phyloP scores from a whole-genome alignment of 2,329 filamentous ascomycete species.

The Fusarium marasasianum region DNA sequence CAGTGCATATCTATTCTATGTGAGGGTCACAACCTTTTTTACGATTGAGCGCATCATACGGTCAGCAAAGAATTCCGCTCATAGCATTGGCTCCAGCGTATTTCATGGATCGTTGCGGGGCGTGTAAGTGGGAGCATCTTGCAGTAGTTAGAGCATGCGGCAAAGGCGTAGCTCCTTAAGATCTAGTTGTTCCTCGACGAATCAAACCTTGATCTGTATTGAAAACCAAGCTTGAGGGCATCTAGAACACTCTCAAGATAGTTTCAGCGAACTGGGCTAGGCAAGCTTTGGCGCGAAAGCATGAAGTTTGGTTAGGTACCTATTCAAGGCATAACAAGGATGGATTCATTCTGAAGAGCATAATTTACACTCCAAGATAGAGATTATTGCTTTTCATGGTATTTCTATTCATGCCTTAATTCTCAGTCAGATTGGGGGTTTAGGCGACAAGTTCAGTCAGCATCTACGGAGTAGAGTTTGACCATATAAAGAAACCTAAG shows the following conservation, averaged over 20 bases:
- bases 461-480: neutral
- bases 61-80: constrained; percentile 23
- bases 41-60: neutral
- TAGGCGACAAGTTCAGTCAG: neutral
- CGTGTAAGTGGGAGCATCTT: neutral
- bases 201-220: neutral
- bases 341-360: neutral
- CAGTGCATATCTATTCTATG: neutral
- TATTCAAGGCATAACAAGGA: neutral
- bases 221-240: neutral
- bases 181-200: neutral
- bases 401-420: neutral
- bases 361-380: neutral
- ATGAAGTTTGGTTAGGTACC: neutral
- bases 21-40: neutral
- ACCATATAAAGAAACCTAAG: neutral
- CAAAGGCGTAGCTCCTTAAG: neutral
- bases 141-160: neutral
- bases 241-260: neutral
- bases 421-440: neutral
- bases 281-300: neutral
- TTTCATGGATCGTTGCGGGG: neutral
- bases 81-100: constrained; percentile 18
- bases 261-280: neutral
- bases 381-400: neutral